Percentiles rank a stretch among this genome's conserved stretches.
phyloP scores from a whole-genome alignment of 2,329 filamentous ascomycete genomes.

The Beauveria medogensis region DNA sequence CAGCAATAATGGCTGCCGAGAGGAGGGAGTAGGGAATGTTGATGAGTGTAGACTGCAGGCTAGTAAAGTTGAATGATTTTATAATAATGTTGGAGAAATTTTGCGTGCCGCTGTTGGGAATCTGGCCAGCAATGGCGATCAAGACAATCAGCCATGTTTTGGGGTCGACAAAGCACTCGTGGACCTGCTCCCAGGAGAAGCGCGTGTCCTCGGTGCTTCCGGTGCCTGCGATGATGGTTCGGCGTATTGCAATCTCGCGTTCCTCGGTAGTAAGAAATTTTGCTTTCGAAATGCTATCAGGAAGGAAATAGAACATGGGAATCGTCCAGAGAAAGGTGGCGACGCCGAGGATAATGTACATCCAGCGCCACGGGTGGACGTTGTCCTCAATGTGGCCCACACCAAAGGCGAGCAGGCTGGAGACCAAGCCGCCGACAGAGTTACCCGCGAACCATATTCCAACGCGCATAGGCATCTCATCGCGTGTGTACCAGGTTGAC shows the following conservation, averaged over 20 bases:
- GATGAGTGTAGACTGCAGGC: slow-evolving; percentile 46
- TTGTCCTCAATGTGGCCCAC: slow-evolving; percentile 43
- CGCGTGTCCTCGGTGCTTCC: slow-evolving; percentile 39
- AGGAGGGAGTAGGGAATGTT: slow-evolving; percentile 52
- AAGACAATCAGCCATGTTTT: slow-evolving; percentile 53
- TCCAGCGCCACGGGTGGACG: slow-evolving; percentile 46
- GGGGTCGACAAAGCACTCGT: slow-evolving; percentile 47
- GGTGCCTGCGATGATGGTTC: slow-evolving; percentile 42
- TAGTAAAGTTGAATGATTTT: slow-evolving; percentile 46
- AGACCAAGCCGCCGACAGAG: slow-evolving; percentile 37
- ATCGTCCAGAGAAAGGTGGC: slow-evolving; percentile 44
- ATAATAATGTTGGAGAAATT: slow-evolving; percentile 52
- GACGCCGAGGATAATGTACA: slow-evolving; percentile 48
- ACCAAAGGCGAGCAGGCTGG: slow-evolving; percentile 45
- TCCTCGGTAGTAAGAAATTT: slow-evolving; percentile 49
- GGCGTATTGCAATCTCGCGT: slow-evolving; percentile 36
- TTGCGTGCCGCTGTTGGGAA: slow-evolving; percentile 55
- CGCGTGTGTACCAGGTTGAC: slow-evolving; percentile 47
- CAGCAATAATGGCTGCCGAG: slow-evolving; percentile 37
- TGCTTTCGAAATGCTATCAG: slow-evolving; percentile 46
- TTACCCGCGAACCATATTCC: slow-evolving; percentile 50
- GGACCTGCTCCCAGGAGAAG: slow-evolving; percentile 43
- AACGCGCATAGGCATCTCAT: slow-evolving; percentile 45
- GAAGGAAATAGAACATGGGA: slow-evolving; percentile 39
- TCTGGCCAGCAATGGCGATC: slow-evolving; percentile 45